These are phyloP conservation scores for Xylaria sp. DNA, from an alignment of 2,329 filamentous ascomycete species.

Conservation along the genomic window DNA sequence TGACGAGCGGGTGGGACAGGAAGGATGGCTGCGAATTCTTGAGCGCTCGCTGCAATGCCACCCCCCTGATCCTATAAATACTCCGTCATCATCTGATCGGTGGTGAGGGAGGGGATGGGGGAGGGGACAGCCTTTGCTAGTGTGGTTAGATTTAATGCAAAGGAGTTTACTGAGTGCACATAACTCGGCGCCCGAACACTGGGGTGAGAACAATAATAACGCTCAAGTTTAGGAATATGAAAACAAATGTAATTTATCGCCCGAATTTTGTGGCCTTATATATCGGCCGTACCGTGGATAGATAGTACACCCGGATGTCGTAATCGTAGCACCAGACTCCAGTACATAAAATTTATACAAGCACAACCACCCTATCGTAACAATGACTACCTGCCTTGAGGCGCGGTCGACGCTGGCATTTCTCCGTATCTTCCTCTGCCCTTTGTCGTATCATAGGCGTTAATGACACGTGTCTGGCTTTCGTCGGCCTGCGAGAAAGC, in stretches of 20 bases:
- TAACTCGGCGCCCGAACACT: background rate
- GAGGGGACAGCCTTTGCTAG: background rate
- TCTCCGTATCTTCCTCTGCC: conserved; percentile 92
- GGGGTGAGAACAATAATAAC: background rate
- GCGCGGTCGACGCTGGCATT: conserved; percentile 65
- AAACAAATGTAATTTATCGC: conserved; percentile 25
- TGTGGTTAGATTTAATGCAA: background rate
- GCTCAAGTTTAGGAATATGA: background rate
- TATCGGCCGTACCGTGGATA: conserved; percentile 20
- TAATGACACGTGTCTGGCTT: conserved; percentile 89
- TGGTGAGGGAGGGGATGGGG: too few species aligned
- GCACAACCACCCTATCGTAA: conserved; percentile 11
- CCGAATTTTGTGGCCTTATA: conserved; percentile 16
- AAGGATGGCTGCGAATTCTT: too few species aligned
- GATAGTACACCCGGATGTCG: conserved; percentile 29
- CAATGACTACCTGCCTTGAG: conserved; percentile 33
- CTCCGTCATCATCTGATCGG: background rate
- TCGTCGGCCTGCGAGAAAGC: conserved; percentile 98
- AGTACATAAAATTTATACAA: conserved; percentile 27
- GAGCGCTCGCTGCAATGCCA: too few species aligned
- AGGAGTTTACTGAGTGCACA: background rate
- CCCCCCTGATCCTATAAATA: too few species aligned
- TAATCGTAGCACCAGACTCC: conserved; percentile 30
- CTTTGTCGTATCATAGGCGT: conserved; percentile 96
- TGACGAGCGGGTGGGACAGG: too few species aligned